Conservation (phyloP, 164 flowering plant species). For the Nymphaea thermarum region DNA sequence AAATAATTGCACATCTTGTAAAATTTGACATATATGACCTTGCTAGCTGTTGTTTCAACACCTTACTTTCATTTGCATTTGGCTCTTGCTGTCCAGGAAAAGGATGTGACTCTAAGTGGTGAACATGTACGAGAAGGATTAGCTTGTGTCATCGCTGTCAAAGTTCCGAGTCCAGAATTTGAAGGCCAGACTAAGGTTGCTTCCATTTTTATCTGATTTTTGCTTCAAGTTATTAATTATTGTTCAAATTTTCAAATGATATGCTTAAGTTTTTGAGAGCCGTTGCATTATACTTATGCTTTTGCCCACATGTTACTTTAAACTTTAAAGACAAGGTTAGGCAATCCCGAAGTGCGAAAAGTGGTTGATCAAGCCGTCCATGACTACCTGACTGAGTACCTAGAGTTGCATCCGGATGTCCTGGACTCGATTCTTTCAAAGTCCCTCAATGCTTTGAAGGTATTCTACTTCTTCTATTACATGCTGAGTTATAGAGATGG, state of each 20-base stretch:
- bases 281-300: no score
- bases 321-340: constrained; percentile 68
- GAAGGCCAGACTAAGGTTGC: constrained; percentile 98
- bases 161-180: constrained; percentile 95
- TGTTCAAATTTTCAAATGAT: no score
- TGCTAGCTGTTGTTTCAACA: no score
- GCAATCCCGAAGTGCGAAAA: constrained; percentile 97
- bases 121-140: constrained; percentile 98
- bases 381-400: constrained; percentile 81
- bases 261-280: no score
- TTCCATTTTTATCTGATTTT: background rate
- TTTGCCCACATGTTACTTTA: no score
- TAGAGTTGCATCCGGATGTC: constrained; percentile 95
- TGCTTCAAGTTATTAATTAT: no score
- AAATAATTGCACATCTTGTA: no score
- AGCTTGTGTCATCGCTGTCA: constrained; percentile 87
- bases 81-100: constrained; percentile 38
- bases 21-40: no score
- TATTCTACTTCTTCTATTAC: constrained; percentile 11
- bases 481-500: no score
- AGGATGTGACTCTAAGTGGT: constrained; percentile 85
- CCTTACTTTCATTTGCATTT: no score
- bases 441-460: constrained; percentile 91
- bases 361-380: constrained; percentile 88
- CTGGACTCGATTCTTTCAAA: constrained; percentile 85